Conservation (phyloP, 495 filamentous ascomycete species). For the Penicillium verhagenii region DNA sequence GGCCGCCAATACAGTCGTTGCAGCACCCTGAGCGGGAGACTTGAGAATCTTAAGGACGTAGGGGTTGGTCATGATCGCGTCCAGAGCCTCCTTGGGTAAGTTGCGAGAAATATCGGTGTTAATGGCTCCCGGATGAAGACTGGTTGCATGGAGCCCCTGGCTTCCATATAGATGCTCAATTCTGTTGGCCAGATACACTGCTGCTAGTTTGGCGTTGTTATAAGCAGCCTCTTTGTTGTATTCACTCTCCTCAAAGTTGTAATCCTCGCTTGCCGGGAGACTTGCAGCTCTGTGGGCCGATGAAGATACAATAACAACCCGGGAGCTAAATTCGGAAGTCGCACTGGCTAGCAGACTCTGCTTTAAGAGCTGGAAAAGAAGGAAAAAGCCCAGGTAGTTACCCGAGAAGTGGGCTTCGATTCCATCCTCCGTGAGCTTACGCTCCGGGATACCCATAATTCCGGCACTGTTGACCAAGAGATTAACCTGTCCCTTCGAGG, state of each 20-base stretch:
- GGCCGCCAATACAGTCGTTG: conserved; percentile 46
- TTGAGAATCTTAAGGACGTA: conserved; percentile 29
- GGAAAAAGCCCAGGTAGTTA: conserved; percentile 51
- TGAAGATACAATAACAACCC: conserved; percentile 43
- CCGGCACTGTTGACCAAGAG: conserved; percentile 49
- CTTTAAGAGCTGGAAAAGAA: conserved; percentile 48
- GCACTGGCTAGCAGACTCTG: conserved; percentile 38
- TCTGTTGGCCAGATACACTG: conserved; percentile 38
- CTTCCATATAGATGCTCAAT: conserved; percentile 39
- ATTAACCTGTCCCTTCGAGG: conserved; percentile 38
- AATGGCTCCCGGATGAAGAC: conserved; percentile 39
- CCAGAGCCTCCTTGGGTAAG: conserved; percentile 9
- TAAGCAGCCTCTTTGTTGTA: conserved; percentile 35
- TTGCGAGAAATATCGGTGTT: conserved; percentile 18
- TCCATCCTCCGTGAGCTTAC: conserved; percentile 38
- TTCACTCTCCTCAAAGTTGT: conserved; percentile 22
- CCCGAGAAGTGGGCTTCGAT: conserved; percentile 47
- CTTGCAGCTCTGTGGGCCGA: conserved; percentile 28
- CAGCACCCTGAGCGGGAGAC: conserved; percentile 29
- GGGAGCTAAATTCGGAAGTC: conserved; percentile 35
- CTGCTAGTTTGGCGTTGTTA: conserved; percentile 33
- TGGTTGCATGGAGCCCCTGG: conserved; percentile 35
- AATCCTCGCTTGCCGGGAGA: conserved; percentile 20
- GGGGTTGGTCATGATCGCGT: conserved; percentile 13
- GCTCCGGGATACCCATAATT: conserved; percentile 45